Conservation (phyloP, 345 rosid species). For the Nephelium lappaceum region DNA sequence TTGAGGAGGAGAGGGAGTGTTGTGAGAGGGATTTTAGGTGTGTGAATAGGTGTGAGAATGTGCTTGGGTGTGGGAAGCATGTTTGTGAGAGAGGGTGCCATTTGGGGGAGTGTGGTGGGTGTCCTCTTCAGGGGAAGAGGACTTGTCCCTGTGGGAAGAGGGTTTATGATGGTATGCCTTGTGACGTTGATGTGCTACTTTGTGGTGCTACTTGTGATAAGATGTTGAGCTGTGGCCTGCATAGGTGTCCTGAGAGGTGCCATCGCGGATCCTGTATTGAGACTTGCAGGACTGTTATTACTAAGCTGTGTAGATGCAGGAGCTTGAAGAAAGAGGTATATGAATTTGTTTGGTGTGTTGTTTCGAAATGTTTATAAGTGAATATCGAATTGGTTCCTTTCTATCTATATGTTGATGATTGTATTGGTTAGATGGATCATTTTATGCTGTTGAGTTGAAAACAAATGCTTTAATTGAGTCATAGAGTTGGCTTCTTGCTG, state of each 20-base stretch:
- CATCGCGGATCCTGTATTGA: slow-evolving; percentile 79
- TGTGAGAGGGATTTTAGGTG: slow-evolving; percentile 74
- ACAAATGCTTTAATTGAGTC: background rate
- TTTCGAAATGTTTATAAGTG: slow-evolving; percentile 29
- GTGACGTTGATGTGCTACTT: slow-evolving; percentile 68
- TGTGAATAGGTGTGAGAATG: slow-evolving; percentile 59
- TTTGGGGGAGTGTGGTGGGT: slow-evolving; percentile 69
- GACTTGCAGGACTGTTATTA: slow-evolving; percentile 78
- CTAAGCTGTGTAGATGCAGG: slow-evolving; percentile 76
- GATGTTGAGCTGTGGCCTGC: slow-evolving; percentile 67
- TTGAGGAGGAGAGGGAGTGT: slow-evolving; percentile 69
- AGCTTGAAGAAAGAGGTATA: slow-evolving; percentile 86
- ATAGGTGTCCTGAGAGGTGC: slow-evolving; percentile 86
- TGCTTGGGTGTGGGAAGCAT: slow-evolving; percentile 71
- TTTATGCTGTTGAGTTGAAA: background rate
- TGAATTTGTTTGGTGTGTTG: slow-evolving; percentile 1
- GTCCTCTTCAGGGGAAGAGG: slow-evolving; percentile 83
- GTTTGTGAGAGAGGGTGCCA: slow-evolving; percentile 82
- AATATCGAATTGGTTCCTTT: slow-evolving; percentile 50
- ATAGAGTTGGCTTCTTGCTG: background rate
- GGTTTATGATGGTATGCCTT: slow-evolving; percentile 69
- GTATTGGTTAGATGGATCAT: background rate
- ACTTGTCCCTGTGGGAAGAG: slow-evolving; percentile 91
- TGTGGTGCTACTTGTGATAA: slow-evolving; percentile 91
- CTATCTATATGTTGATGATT: slow-evolving; percentile 33